Evolutionary conservation across 495 filamentous ascomycete genomes (phyloP), one percentile per base, ranked within the genome.

Genomic region (Trichoderma gamsii): DNA sequence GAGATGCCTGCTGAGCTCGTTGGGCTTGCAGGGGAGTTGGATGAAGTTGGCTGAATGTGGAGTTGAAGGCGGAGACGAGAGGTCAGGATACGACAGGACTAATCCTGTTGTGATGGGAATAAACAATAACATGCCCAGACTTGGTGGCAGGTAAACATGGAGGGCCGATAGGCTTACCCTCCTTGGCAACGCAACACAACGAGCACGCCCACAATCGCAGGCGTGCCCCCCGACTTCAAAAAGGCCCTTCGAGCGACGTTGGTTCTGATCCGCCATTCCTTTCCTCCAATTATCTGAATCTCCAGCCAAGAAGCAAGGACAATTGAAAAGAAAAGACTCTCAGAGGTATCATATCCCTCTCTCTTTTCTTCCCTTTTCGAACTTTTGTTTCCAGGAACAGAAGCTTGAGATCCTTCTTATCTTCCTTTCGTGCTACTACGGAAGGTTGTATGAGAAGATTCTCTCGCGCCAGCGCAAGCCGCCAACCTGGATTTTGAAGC

Each of bases 401-500:
- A 85, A 89, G 86, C 87, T 84, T 88, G 85, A 88, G 83, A 83
- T 86, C 91, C 91, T 93, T 94, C 91, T 93, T 92, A 89, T 92
- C 88, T 91, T 87, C 88, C 88, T 92, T 92, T 94, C 91, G 92
- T 86, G 84, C 15, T 59, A 83, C 82, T 86, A 92, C 92, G 91
- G 89, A 90, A 94, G 92, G 90, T 88, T 72, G 88, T 92, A 87
- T 89, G 88, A 93, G 92, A 92, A 92, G 85, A 87, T 76, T 86
- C 88, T 87, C 86, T 86, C 83, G 79, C 76, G 79, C 82, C 76
- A 71, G 70, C 67, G 80, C 87, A 88, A 85, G 87, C 88, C 87
- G 94, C 83, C 92, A 98, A 94, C 84, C 94, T 98, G 93, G 94
- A 97, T 90, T 97, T 96, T 92, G 93, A 97, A 90, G 93, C 93